A percentile compares a stretch with the other conserved stretches of the same genome.
These are phyloP conservation scores for Dendrostoma leiphaemia DNA, from an alignment of 2,329 filamentous ascomycete genomes.

Conservation along the genomic window DNA sequence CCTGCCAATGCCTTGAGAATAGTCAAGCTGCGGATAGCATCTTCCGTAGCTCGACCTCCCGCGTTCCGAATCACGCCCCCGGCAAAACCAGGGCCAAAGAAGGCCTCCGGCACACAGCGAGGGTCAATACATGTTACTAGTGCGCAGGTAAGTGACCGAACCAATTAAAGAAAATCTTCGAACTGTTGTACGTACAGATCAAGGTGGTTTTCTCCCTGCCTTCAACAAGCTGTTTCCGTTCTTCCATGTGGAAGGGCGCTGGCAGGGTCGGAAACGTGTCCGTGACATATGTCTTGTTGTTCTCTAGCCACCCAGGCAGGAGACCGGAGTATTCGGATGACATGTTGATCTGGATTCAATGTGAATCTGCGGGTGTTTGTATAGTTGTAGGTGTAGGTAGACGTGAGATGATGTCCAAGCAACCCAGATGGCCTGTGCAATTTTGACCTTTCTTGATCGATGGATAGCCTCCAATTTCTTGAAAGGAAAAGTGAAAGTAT, in stretches of 20 bases:
- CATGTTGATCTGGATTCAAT: conserved; percentile 3
- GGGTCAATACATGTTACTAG: conserved; percentile 15
- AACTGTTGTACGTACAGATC: conserved; percentile 5
- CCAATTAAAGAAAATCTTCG: too few relatives aligned
- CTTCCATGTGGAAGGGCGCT: conserved; percentile 7
- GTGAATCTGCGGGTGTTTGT: too few relatives aligned
- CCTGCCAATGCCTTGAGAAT: background rate
- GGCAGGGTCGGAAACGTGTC: conserved; percentile 6
- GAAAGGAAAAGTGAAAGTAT: too few relatives aligned
- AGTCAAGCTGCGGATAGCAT: conserved; percentile 10
- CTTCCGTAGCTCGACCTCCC: conserved; percentile 12
- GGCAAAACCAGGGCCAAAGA: conserved; percentile 9
- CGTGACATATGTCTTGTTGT: conserved; percentile 8
- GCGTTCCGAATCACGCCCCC: conserved; percentile 12
- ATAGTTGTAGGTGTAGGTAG: too few relatives aligned
- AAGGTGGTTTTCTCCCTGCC: conserved; percentile 2
- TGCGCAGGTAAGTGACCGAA: too few relatives aligned
- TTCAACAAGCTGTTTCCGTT: conserved; percentile 1
- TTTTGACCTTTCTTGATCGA: too few relatives aligned
- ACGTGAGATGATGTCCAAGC: too few relatives aligned
- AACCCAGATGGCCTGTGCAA: too few relatives aligned
- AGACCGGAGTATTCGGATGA: background rate
- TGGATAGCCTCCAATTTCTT: background rate
- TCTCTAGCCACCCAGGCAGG: conserved; percentile 7
- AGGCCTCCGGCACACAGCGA: conserved; percentile 13